phyloP scores from a whole-genome alignment of 331 rosid species.

The Saraca asoca region DNA sequence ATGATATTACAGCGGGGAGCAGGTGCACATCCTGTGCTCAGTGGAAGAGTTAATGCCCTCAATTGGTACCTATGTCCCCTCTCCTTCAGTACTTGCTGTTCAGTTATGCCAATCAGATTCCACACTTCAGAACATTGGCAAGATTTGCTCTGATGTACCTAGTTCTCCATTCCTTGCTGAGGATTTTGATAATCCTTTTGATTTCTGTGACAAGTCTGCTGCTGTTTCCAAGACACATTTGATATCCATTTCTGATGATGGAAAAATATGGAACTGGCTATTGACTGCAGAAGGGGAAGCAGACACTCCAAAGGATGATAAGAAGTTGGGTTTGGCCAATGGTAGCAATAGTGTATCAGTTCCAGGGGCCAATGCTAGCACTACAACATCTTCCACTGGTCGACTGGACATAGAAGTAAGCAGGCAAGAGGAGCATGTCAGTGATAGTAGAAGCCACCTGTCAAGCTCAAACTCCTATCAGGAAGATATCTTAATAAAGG shows the following conservation, averaged over 20 bases:
- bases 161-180: conserved; percentile 57
- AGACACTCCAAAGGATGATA: conserved; percentile 52
- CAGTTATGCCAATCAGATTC: conserved; percentile 78
- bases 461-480: conserved; percentile 46
- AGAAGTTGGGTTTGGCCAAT: conserved; percentile 46
- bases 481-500: conserved; percentile 67
- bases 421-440: conserved; percentile 43
- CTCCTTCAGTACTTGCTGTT: conserved; percentile 77
- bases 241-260: conserved; percentile 94
- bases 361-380: conserved; percentile 42
- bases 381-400: conserved; percentile 42
- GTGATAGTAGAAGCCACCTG: conserved; percentile 37
- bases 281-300: conserved; percentile 70
- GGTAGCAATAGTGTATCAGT: conserved; percentile 39
- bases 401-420: conserved; percentile 45
- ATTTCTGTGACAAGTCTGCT: conserved; percentile 59
- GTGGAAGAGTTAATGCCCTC: conserved; percentile 97
- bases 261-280: conserved; percentile 95
- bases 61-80: conserved; percentile 83
- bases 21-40: conserved; percentile 75
- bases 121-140: conserved; percentile 67
- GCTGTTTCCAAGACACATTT: conserved; percentile 67
- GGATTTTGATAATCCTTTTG: conserved; percentile 90
- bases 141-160: conserved; percentile 60
- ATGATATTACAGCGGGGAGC: conserved; percentile 73